Evolutionary conservation across 1,139 yeast species (phyloP), one percentile per base, ranked within the genome.

Genomic region (Lodderomyces parapsilosis): DNA sequence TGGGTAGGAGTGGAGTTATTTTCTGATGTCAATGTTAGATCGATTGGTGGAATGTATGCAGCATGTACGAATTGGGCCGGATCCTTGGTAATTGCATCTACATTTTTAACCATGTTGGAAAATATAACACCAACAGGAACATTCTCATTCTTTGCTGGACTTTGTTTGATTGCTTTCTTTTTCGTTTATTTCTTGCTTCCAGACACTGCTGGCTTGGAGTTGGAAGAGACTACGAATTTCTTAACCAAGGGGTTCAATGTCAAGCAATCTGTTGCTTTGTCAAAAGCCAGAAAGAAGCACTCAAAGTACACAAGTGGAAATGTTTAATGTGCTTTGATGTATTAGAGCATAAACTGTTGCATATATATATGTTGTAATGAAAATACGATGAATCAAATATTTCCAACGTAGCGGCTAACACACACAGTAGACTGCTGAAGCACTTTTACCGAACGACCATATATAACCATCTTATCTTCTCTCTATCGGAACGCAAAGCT

Each of bases 61-160:
- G 87, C 97, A n/a, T 89, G 91, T 23, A 83, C 93, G 37, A 93
- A 93, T 70, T 93, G 99, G 99, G 81, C 90, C 11, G 98, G 98
- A 41, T 89, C 96, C 23, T 72, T 93, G 56, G 86, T 89, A 35
- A 87, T 91, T 59, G 88, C 97, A 1, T 79, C 96, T 3, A 87
- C 97, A 0, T 91, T 90, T 66, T 76, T 93, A 62, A 90, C 98
- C 23, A 91, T 91, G 98, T 77, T 91, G 71, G 81, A 86, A 61
- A 86, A 82, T 51, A 90, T 91, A 51, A 89, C 98, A 1, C 97
- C 98, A 33, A 81, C 96, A 0, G 98, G 98, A 30, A 91, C 99
- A 0, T 93, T 91, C 66, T 80, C 91, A 7, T 80, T 91, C 52
- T 91, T 88, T 62, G 96, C 96, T 1, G 96, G 81, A 1, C 75